Conservation (phyloP, 345 rosid species). For the Aurinia saxatilis region DNA sequence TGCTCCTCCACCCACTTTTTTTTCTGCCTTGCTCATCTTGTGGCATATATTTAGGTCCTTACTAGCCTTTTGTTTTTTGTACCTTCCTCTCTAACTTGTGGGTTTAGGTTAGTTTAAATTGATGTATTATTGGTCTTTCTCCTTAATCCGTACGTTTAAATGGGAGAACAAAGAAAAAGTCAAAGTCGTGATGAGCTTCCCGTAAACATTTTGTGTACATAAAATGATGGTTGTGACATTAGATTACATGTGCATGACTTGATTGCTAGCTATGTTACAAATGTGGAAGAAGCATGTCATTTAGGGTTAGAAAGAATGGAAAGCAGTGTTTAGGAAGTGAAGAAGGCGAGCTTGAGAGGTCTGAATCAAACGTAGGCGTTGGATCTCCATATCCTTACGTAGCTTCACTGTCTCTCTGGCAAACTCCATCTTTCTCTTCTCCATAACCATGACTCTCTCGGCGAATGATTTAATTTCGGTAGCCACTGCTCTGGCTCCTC, state of each 20-base stretch:
- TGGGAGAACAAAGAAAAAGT: background rate
- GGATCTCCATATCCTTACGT: constrained; percentile 66
- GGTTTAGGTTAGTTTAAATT: constrained; percentile 22
- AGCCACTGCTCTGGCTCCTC: constrained; percentile 36
- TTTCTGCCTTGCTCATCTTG: constrained; percentile 6
- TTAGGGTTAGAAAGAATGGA: constrained; percentile 17
- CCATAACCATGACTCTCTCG: constrained; percentile 47
- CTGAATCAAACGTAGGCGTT: constrained; percentile 46
- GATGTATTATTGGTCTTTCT: constrained; percentile 14
- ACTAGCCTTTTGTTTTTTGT: background rate
- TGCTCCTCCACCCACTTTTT: background rate
- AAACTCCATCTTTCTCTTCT: constrained; percentile 68
- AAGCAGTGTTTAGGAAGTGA: constrained; percentile 34
- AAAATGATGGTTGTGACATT: background rate
- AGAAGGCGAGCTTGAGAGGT: constrained; percentile 51
- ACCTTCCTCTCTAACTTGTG: constrained; percentile 3
- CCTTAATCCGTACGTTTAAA: background rate
- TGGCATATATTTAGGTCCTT: constrained; percentile 23
- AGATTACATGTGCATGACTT: background rate
- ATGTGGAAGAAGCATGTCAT: background rate
- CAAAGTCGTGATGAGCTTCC: background rate
- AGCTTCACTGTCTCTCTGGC: constrained; percentile 47
- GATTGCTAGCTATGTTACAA: constrained; percentile 6
- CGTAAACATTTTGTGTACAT: background rate
- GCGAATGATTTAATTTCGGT: constrained; percentile 51